Conservation (phyloP, 495 filamentous ascomycete genomes). For the Darksidea phi region DNA sequence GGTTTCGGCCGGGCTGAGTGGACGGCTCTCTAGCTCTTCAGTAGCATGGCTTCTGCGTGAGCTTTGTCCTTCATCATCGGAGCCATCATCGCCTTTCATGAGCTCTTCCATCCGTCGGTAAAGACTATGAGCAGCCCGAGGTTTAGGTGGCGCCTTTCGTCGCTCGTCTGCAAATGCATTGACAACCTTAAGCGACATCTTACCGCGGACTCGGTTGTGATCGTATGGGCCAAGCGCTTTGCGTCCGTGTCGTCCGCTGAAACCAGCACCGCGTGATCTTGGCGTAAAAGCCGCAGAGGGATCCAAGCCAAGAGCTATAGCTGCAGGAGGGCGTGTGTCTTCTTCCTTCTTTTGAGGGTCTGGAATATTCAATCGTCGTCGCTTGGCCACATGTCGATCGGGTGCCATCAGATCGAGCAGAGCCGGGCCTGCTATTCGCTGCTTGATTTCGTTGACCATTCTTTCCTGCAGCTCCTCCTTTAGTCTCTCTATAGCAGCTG, state of each 20-base stretch:
- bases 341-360: constrained; percentile 60
- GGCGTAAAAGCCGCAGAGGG: constrained; percentile 62
- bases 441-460: constrained; percentile 80
- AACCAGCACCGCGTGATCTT: constrained; percentile 59
- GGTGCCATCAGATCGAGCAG: constrained; percentile 84
- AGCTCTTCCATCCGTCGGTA: constrained; percentile 52
- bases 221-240: constrained; percentile 36
- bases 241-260: constrained; percentile 25
- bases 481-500: constrained; percentile 72
- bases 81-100: constrained; percentile 49
- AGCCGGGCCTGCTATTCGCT: constrained; percentile 75
- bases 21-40: constrained; percentile 78
- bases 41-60: constrained; percentile 65
- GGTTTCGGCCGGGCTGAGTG: constrained; percentile 67
- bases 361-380: constrained; percentile 72
- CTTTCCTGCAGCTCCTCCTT: constrained; percentile 79
- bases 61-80: constrained; percentile 53
- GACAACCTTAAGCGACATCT: constrained; percentile 56
- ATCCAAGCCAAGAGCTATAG: constrained; percentile 53
- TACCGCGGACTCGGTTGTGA: constrained; percentile 58
- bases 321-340: constrained; percentile 48
- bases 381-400: constrained; percentile 68
- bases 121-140: constrained; percentile 55
- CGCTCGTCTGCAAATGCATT: constrained; percentile 75
- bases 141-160: constrained; percentile 59